These are phyloP conservation scores for Circinella umbellata DNA, from an alignment of 371 early-diverging fungal genomes.

Conservation along the genomic window DNA sequence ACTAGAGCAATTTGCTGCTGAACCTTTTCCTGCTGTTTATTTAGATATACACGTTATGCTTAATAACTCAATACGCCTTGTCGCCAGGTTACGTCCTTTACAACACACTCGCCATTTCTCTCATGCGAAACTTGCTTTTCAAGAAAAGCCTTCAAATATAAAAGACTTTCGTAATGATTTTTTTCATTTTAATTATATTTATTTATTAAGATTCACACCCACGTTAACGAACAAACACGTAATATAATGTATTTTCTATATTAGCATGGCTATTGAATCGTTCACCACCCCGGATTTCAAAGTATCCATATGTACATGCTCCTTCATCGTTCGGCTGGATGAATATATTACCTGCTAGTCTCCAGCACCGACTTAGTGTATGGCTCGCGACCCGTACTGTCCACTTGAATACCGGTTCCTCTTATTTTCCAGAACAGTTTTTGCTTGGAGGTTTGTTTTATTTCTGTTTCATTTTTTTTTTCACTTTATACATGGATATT, in stretches of 20 bases:
- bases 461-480: background rate
- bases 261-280: conserved; percentile 57
- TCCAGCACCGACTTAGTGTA: conserved; percentile 54
- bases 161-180: conserved; percentile 17
- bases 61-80: conserved; percentile 1
- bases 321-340: conserved; percentile 46
- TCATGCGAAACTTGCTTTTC: background rate
- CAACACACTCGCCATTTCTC: conserved; percentile 2
- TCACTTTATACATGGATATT: background rate
- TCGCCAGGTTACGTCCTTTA: background rate
- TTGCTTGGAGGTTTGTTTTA: conserved; percentile 55
- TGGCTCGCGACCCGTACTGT: conserved; percentile 54
- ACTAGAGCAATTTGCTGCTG: too few species aligned
- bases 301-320: conserved; percentile 56
- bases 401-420: conserved; percentile 53
- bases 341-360: conserved; percentile 43
- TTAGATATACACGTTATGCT: background rate
- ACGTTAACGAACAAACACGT: background rate
- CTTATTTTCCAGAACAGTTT: conserved; percentile 66
- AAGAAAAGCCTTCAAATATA: background rate
- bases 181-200: background rate
- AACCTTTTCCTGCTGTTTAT: background rate
- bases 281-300: conserved; percentile 51
- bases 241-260: background rate
- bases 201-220: too few species aligned